Base-by-base conservation (phyloP, 768 basidiomycete species). In the Scleroderma bovista region DNA sequence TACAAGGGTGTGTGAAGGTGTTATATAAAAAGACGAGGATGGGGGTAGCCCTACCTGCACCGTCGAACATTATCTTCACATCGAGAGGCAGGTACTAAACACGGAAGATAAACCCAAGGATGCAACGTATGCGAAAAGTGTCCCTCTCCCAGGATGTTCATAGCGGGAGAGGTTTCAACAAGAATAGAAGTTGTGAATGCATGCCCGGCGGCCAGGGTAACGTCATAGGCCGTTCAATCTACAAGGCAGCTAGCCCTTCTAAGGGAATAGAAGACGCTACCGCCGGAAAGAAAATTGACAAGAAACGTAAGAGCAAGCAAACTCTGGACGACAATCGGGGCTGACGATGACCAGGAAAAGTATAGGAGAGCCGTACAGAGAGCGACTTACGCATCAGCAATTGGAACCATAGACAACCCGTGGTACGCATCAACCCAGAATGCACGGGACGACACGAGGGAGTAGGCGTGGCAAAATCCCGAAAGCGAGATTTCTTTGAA, bases 401-500 rank as follows among this genome's bases (percentile, higher is more conserved):
- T 77, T 4, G 92, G 90, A 17, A 91, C 87, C 77, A 95, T 86
- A 1, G 86, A 77, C 16, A 93, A 70, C 6, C 81, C 81, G 62
- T 91, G 89, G 61, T 81, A 93, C 7, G 79, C 75, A 65, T 94
- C 92, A 52, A 92, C 80, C 51, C 88, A 71, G 67, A 94, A 94
- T 3, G 89, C 85, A 34, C 92, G 76, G 4, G 89, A 86, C 3
- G 84, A 86, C 45, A 94, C 87, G 31, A 93, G 75, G 2, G 77
- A 69, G 57, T 77, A 81, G 5, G 67, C 66, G 24, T 57, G 65
- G 31, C 63, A 67, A 34, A 65, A 67, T 24, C 65, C 67, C 23
- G 56, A 32, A 29, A 67, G 57, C 17, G 67, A 67, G 43, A 53
- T 50, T 40, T 39, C 36, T 15, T 52, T 42, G 41, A 39, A 23